These are phyloP conservation scores for Chrysanthemum seticuspe DNA, from an alignment of 129 eudicot species.

Conservation along the genomic window DNA sequence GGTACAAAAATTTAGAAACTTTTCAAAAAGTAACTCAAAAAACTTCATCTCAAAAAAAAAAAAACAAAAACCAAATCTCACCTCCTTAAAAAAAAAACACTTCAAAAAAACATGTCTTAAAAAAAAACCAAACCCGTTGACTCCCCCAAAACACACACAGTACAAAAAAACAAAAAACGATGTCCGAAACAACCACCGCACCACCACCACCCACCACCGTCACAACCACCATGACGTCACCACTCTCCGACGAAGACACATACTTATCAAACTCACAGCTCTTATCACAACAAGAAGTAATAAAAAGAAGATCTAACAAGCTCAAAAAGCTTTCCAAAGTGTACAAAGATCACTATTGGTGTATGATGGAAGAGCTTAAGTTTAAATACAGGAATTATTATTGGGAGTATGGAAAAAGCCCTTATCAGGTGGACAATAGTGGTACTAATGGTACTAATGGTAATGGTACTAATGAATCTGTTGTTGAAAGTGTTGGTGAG, in stretches of 20 bases:
- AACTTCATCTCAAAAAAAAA: too few relatives aligned
- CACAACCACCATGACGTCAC: constrained; percentile 11
- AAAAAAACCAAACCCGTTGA: background rate
- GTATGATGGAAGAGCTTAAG: constrained; percentile 67
- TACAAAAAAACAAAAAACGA: background rate
- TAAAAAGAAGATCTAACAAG: constrained; percentile 54
- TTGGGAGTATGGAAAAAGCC: constrained; percentile 72
- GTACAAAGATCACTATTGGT: constrained; percentile 68
- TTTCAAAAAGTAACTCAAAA: too few relatives aligned
- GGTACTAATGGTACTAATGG: background rate
- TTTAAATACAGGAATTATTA: constrained; percentile 53
- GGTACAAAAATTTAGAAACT: too few relatives aligned
- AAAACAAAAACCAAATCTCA: background rate
- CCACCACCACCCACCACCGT: constrained; percentile 23
- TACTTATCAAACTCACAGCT: constrained; percentile 46
- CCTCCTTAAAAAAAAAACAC: too few relatives aligned
- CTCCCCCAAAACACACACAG: background rate
- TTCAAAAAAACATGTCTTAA: too few relatives aligned
- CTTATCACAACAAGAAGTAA: constrained; percentile 59
- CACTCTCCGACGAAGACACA: constrained; percentile 41
- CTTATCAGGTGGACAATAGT: constrained; percentile 18
- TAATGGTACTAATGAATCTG: constrained; percentile 16
- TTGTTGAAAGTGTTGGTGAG: background rate
- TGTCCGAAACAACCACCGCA: constrained; percentile 9
- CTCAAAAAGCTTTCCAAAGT: constrained; percentile 44